Base-by-base conservation (phyloP, 352 stramenopile genomes). In the Phytophthora aleatoria region DNA sequence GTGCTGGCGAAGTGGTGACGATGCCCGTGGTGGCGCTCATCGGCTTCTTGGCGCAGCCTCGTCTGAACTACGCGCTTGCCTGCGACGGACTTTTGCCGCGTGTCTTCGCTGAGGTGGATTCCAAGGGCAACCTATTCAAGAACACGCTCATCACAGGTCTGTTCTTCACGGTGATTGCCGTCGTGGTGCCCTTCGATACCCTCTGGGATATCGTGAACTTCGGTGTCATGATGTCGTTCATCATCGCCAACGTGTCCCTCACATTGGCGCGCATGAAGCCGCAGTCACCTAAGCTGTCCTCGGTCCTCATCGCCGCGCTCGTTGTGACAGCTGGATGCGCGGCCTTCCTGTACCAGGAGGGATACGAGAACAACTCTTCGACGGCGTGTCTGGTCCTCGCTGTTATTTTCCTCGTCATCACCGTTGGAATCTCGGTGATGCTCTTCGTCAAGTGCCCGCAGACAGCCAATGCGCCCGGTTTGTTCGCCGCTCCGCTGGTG, bases 21-120 rank as follows among this genome's bases (percentile, higher is more conserved):
- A 94, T 99, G 71, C 96, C 96, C 2, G 79, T 99, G 1, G 96
- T 99, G 30, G 94, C 97, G 35, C 79, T 99, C 24, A 89, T 99
- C n/a, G 93, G 83, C 16, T 93, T 98, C 57, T 71, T 98, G 28
- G 93, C 95, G 31, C 96, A 99, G 64, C 95, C 94, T 15, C 87
- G 94, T 26, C 70, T 98, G 26, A 95, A 97, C 67, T 98, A 95
- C 70, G 92, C 93, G 10, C 82, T 98, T 69, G 85, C 93, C 16
- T 92, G 89, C 42, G 97, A 99, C 70, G 96, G 96, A 7, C 85
- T 99, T 7, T 74, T 98, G 52, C 95, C 96, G 36, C 61, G 69
- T 49, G 81, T 98, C 27, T 98, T 99, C 77, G 83, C 82, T 49
- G 76, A 86, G 61, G 79, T 94, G 44, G 76, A 95, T 61, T 66